phyloP scores from a whole-genome alignment of 2,329 filamentous ascomycete genomes.

The Aspergillus ochraceus region DNA sequence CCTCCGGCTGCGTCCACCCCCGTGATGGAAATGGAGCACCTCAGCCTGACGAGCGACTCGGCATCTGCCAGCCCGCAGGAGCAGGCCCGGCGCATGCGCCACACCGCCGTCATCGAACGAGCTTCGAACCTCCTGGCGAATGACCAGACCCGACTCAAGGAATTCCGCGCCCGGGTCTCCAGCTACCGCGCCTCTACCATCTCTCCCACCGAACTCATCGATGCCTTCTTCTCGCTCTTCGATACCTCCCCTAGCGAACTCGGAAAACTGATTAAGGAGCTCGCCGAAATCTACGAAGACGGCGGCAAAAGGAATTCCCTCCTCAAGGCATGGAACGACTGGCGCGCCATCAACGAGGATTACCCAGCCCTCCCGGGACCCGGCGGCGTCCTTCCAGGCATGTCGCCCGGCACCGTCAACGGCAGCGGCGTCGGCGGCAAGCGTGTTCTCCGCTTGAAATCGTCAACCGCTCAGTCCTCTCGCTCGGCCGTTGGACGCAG shows the following conservation, averaged over 20 bases:
- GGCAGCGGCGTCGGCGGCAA: constrained; percentile 62
- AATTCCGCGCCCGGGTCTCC: constrained; percentile 79
- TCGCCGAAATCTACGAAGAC: constrained; percentile 90
- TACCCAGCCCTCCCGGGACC: constrained; percentile 84
- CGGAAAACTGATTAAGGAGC: constrained; percentile 84
- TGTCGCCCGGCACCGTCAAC: constrained; percentile 44
- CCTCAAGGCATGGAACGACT: constrained; percentile 87
- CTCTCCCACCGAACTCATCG: constrained; percentile 74
- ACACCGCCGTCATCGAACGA: constrained; percentile 81
- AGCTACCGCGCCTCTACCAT: constrained; percentile 70
- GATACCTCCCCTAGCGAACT: constrained; percentile 77
- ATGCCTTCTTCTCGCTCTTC: constrained; percentile 84
- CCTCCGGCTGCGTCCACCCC: constrained; percentile 29
- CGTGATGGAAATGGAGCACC: constrained; percentile 49
- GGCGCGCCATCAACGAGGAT: constrained; percentile 93
- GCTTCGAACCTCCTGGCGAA: constrained; percentile 79
- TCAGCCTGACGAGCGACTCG: constrained; percentile 48
- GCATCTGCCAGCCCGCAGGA: constrained; percentile 67
- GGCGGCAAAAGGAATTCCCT: constrained; percentile 70
- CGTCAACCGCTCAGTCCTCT: constrained; percentile 67
- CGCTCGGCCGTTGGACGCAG: constrained; percentile 63
- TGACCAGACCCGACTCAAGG: constrained; percentile 69
- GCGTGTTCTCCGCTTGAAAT: constrained; percentile 66
- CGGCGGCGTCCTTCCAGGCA: constrained; percentile 63
- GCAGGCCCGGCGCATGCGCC: constrained; percentile 75